Base-by-base conservation (phyloP, 2,329 filamentous ascomycete species). In the Erysiphe neolycopersici region DNA sequence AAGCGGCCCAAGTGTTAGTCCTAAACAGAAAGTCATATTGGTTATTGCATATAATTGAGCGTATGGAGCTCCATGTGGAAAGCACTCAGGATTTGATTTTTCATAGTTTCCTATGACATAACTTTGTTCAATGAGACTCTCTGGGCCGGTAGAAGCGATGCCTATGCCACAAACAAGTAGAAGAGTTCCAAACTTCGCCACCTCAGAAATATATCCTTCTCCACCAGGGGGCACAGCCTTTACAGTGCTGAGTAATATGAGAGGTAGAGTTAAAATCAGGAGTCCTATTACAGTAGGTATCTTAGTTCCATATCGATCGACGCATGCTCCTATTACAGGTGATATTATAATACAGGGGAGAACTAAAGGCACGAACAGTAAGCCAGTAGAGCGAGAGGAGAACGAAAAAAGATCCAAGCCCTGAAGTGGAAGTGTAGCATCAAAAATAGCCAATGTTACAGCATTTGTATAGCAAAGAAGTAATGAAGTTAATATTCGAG, bases 21-120 rank as follows among this genome's bases (percentile, higher is more conserved):
- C 74, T 0, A 61, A 57, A 46, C 66, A 68, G 54, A 73, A 77
- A 0, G 71, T 63, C 62, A 76, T 66, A n/a, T 66, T 71, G 50
- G 71, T 74, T 46, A 78, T 59, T 2, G 69, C 72, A 53, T 76
- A 79, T 0, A 77, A 60, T 55, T 78, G 74, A 1, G 72, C 73
- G 52, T 76, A 76, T 0, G 73, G 72, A 0, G 68, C 68, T 4
- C 66, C 60, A 1, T 60, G 56, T 0, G 69, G 67, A 48, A 75
- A 76, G 42, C 69, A 59, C 0, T 62, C 63, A 1, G 61, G 61
- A 45, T 75, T 76, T 1, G 64, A 64, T 39, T 64, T 60, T 47
- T 70, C 63, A 50, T 70, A 74, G 37, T 61, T 63, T 47, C 69
- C 64, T 1, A 74, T 62, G 0, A 74, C 61, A 11, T 60, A 58